A percentile compares a stretch with the other conserved stretches of the same genome.
Evolutionary conservation across 352 stramenopile species (phyloP).

Genomic region (Phytophthora syringae): DNA sequence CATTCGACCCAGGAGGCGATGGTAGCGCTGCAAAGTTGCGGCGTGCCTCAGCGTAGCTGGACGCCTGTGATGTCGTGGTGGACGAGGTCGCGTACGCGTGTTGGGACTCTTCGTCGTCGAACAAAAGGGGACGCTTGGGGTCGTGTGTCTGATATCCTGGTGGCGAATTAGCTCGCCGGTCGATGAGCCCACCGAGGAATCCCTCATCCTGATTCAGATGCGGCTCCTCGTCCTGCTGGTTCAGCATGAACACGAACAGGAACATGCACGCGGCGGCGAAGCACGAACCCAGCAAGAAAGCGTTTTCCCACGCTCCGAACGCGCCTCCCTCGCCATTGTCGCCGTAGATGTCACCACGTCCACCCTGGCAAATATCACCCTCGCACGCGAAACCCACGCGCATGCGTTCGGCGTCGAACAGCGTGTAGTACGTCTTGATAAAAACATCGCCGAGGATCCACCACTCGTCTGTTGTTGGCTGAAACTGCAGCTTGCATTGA

Average conservation of each 20-base stretch:
- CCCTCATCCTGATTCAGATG: constrained; percentile 29
- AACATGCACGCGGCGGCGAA: constrained; percentile 80
- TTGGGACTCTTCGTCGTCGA: constrained; percentile 40
- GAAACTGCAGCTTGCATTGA: constrained; percentile 82
- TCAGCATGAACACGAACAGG: constrained; percentile 83
- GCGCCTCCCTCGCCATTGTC: constrained; percentile 44
- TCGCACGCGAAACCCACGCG: constrained; percentile 89
- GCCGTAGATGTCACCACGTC: constrained; percentile 69
- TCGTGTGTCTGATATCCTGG: constrained; percentile 44
- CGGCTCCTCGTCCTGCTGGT: constrained; percentile 71
- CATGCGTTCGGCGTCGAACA: constrained; percentile 91
- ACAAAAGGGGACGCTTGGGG: constrained; percentile 71
- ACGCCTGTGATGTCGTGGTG: constrained; percentile 34
- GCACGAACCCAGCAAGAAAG: constrained; percentile 73
- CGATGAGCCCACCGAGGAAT: constrained; percentile 38
- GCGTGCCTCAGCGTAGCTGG: constrained; percentile 66
- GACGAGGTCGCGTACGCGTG: constrained; percentile 29
- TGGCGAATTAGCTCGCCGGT: constrained; percentile 26
- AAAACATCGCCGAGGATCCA: constrained; percentile 93
- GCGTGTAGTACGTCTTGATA: constrained; percentile 92
- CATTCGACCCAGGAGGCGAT: constrained; percentile 30
- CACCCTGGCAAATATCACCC: constrained; percentile 78
- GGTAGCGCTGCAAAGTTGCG: constrained; percentile 59
- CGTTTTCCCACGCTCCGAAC: constrained; percentile 66
- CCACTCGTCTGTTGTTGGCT: constrained; percentile 78